phyloP scores from a whole-genome alignment of 108 stramenopile species.

The Skeletonema grethae region DNA sequence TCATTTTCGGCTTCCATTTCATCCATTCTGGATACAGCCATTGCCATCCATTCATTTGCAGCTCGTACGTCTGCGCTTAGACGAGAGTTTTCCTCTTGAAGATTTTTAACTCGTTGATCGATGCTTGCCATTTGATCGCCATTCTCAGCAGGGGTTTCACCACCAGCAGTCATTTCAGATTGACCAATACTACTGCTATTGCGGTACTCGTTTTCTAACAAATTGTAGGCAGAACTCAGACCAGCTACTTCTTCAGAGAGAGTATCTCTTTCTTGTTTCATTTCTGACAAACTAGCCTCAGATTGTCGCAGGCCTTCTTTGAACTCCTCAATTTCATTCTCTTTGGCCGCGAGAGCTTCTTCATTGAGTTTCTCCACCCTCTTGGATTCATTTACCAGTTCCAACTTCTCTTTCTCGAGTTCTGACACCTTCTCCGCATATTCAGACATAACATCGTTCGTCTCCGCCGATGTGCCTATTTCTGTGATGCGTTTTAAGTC shows the following conservation, averaged over 20 bases:
- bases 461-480: conserved; percentile 60
- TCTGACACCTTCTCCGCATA: conserved; percentile 55
- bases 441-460: conserved; percentile 71
- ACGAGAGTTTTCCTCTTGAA: conserved; percentile 68
- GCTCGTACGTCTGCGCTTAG: conserved; percentile 63
- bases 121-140: conserved; percentile 17
- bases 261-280: conserved; percentile 50
- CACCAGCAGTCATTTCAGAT: conserved; percentile 41
- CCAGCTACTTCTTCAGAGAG: conserved; percentile 72
- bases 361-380: conserved; percentile 40
- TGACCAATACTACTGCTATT: conserved; percentile 15
- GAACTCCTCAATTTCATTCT: conserved; percentile 38
- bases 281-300: conserved; percentile 18
- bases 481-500: conserved; percentile 65
- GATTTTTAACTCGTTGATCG: conserved; percentile 38
- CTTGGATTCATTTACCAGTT: conserved; percentile 44
- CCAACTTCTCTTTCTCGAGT: conserved; percentile 52
- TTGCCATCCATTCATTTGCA: conserved; percentile 86
- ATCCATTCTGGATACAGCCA: conserved; percentile 80
- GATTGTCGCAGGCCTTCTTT: conserved; percentile 43
- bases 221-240: conserved; percentile 72
- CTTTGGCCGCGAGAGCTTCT: conserved; percentile 31
- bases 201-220: conserved; percentile 70
- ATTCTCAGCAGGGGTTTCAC: conserved; percentile 32
- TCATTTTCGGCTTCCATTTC: conserved; percentile 61